Evolutionary conservation across 2,329 filamentous ascomycete genomes (phyloP).

Genomic region (Mollisia scopiformis): DNA sequence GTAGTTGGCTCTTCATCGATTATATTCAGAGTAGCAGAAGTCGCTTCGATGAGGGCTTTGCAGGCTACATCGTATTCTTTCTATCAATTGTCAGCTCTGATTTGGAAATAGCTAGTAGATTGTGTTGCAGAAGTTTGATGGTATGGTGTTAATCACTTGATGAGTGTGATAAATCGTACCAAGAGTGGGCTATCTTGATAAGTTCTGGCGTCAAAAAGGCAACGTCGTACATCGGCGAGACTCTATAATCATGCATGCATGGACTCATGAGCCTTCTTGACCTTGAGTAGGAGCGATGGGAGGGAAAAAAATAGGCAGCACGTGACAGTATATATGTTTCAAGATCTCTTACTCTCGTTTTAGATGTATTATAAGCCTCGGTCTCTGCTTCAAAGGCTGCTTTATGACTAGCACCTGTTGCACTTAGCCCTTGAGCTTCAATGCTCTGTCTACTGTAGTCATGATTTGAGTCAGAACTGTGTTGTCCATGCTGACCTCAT

Average conservation of each 20-base stretch:
- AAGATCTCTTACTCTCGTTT: slow-evolving; percentile 54
- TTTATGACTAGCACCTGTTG: slow-evolving; percentile 51
- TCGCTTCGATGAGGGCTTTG: slow-evolving; percentile 30
- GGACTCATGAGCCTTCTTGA: not conserved
- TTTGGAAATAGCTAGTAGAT: not conserved
- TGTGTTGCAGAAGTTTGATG: not conserved
- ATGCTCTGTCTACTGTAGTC: slow-evolving; percentile 30
- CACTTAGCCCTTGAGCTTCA: slow-evolving; percentile 41
- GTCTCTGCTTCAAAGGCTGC: slow-evolving; percentile 68
- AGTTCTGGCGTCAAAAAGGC: no score
- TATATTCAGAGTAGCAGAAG: slow-evolving; percentile 2
- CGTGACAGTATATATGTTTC: slow-evolving; percentile 2
- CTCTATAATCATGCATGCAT: not conserved
- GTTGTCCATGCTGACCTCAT: not conserved
- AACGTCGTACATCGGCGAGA: not conserved
- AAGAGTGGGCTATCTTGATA: no score
- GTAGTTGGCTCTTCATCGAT: slow-evolving; percentile 7
- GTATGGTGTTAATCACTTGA: not conserved
- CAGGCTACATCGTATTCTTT: slow-evolving; percentile 56
- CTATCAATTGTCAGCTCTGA: slow-evolving; percentile 44
- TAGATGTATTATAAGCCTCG: slow-evolving; percentile 60
- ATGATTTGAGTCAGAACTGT: slow-evolving; percentile 4
- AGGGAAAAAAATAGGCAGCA: not conserved
- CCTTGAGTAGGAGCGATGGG: not conserved
- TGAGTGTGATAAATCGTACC: no score